Conservation (phyloP, 2,329 filamentous ascomycete species). For the Sporothrix phasma region DNA sequence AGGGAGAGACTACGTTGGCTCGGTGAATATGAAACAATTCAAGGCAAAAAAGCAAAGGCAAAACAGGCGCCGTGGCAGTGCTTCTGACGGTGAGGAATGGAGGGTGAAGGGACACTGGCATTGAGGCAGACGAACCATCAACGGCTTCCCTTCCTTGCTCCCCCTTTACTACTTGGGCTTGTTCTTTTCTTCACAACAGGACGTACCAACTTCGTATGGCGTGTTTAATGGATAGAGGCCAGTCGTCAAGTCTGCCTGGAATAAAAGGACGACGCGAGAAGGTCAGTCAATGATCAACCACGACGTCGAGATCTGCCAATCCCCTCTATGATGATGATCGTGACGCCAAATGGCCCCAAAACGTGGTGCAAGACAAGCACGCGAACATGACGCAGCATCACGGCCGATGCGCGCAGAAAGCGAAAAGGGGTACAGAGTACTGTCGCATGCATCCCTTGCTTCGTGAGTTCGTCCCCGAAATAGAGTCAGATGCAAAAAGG, state of each 20-base stretch:
- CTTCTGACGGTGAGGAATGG: not conserved
- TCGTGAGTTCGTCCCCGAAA: not conserved
- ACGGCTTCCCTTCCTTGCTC: not conserved
- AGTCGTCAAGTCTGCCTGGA: too few species aligned
- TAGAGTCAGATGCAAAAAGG: not conserved
- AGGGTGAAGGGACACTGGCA: not conserved
- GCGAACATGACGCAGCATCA: not conserved
- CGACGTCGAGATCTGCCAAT: not conserved
- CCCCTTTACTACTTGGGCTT: too few species aligned
- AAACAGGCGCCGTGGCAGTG: not conserved
- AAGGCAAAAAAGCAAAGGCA: not conserved
- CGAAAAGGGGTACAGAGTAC: not conserved
- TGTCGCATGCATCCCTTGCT: not conserved
- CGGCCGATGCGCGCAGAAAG: not conserved
- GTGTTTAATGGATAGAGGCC: too few species aligned
- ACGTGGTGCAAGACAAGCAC: not conserved
- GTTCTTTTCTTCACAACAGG: not conserved
- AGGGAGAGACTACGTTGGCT: not conserved
- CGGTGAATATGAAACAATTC: too few species aligned
- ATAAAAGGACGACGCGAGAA: not conserved
- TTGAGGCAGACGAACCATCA: not conserved
- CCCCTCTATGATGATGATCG: not conserved
- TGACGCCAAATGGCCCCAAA: not conserved
- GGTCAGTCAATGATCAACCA: too few species aligned
- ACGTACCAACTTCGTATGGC: not conserved